A percentile compares a stretch with the other conserved stretches of the same genome.
Conservation (phyloP, 805 yeast genomes). For the Nakazawaea wyomingensis region DNA sequence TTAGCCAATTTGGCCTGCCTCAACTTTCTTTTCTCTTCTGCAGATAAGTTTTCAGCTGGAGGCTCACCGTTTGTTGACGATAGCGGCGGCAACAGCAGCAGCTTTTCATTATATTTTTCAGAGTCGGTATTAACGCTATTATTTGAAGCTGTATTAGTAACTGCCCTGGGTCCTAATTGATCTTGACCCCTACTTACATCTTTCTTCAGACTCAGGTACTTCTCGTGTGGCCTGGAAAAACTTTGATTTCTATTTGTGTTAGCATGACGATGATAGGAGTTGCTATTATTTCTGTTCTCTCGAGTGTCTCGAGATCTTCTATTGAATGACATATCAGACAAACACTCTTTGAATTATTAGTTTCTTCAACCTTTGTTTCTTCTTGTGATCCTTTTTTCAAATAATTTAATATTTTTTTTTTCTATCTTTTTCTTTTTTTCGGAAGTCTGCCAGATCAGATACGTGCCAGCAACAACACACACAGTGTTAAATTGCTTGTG, state of each 20-base stretch:
- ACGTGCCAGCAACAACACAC: too few species aligned
- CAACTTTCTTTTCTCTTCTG: conserved; percentile 30
- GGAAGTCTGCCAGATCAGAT: not conserved
- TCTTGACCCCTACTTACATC: conserved; percentile 9
- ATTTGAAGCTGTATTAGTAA: conserved; percentile 5
- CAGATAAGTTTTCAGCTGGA: conserved; percentile 9
- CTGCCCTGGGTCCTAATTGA: not conserved
- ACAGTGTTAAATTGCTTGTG: too few species aligned
- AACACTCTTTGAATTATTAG: not conserved
- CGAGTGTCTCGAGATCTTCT: not conserved
- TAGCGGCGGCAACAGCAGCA: not conserved
- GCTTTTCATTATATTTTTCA: too few species aligned
- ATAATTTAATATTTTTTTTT: too few species aligned
- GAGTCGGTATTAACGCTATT: too few species aligned
- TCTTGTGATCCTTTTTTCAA: too few species aligned
- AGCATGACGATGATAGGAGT: not conserved
- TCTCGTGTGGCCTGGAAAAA: not conserved
- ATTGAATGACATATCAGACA: not conserved
- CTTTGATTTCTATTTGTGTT: not conserved
- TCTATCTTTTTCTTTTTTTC: not conserved
- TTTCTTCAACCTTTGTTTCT: too few species aligned
- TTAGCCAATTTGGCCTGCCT: conserved; percentile 51
- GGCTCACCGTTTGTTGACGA: not conserved
- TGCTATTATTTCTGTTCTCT: not conserved
- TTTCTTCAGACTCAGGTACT: not conserved